Percentiles rank a stretch among this genome's conserved stretches.
Conservation (phyloP, 352 stramenopile genomes). For the Pythium chondricola region DNA sequence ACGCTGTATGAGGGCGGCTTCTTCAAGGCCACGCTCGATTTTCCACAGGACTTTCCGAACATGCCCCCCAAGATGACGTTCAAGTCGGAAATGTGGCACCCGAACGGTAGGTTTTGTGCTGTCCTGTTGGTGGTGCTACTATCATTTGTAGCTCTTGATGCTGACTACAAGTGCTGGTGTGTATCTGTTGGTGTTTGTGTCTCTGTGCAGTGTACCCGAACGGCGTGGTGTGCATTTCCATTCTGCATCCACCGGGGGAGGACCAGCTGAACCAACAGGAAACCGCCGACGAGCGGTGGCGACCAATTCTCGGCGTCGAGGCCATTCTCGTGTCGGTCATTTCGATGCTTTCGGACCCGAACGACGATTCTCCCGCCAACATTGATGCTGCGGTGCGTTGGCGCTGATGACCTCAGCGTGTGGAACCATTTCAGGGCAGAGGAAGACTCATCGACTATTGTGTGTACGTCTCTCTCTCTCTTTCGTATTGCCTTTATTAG, state of each 20-base stretch:
- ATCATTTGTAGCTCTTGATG: not conserved
- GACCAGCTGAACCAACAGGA: conserved; percentile 98
- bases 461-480: no score
- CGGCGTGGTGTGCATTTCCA: conserved; percentile 99
- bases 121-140: not conserved
- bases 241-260: conserved; percentile 97
- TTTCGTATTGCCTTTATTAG: no score
- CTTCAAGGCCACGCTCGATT: conserved; percentile 97
- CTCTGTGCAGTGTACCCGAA: conserved; percentile 91
- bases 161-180: not conserved
- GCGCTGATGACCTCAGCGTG: no score
- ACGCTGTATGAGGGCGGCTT: conserved; percentile 96
- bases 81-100: conserved; percentile 99
- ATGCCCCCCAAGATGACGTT: conserved; percentile 99
- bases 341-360: conserved; percentile 99
- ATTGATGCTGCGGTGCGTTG: conserved; percentile 96
- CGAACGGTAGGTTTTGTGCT: conserved; percentile 82
- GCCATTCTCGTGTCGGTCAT: conserved; percentile 95
- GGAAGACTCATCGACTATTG: no score
- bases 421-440: no score
- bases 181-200: conserved; percentile 5
- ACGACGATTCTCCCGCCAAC: conserved; percentile 99
- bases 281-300: conserved; percentile 97
- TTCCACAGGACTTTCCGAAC: conserved; percentile 98
- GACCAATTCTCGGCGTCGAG: conserved; percentile 96